Conservation (phyloP, 306 rosid species). For the Cicer judaicum region DNA sequence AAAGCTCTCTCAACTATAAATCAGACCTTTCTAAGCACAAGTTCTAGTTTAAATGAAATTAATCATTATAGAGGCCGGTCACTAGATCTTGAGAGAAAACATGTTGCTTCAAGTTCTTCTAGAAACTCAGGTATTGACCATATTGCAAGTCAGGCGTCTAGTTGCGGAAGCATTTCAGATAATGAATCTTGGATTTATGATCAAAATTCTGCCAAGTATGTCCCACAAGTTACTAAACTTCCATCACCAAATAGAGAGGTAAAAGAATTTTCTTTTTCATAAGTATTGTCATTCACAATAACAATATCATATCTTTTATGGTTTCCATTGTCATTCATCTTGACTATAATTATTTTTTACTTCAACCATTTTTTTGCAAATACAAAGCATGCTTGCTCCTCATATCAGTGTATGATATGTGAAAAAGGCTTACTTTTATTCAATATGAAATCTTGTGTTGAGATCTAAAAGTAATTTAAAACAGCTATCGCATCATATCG, state of each 20-base stretch:
- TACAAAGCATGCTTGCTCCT: no score
- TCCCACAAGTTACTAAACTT: slow-evolving; percentile 33
- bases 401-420: no score
- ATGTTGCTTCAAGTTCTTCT: slow-evolving; percentile 52
- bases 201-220: slow-evolving; percentile 53
- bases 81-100: slow-evolving; percentile 56
- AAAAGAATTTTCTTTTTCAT: slow-evolving; percentile 10
- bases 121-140: slow-evolving; percentile 49
- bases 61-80: slow-evolving; percentile 59
- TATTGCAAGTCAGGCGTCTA: slow-evolving; percentile 54
- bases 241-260: slow-evolving; percentile 70
- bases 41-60: slow-evolving; percentile 42
- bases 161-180: slow-evolving; percentile 60
- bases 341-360: slow-evolving; percentile 10
- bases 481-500: slow-evolving; percentile 14
- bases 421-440: slow-evolving; percentile 2
- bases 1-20: slow-evolving; percentile 77
- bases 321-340: slow-evolving; percentile 25
- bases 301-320: slow-evolving; percentile 2
- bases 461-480: neutral
- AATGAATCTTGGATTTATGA: slow-evolving; percentile 54
- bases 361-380: slow-evolving; percentile 22
- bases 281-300: slow-evolving; percentile 21
- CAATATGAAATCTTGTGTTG: neutral
- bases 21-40: slow-evolving; percentile 54